A percentile compares a stretch with the other conserved stretches of the same genome.
Conservation (phyloP, 495 filamentous ascomycete genomes). For the Penicillium steckii region DNA sequence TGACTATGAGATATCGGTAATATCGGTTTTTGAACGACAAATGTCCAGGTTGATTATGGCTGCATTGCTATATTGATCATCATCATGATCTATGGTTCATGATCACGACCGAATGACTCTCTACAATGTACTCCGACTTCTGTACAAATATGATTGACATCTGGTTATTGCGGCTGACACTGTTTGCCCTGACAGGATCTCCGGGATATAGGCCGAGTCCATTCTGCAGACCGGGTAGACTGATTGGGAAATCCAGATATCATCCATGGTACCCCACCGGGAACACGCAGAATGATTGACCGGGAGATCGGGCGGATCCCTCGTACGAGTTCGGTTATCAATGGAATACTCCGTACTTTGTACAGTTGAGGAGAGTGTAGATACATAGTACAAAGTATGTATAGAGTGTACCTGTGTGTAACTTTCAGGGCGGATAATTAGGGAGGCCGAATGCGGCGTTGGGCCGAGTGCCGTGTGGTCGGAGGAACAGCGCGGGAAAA, state of each 20-base stretch:
- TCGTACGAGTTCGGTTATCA: slow-evolving; percentile 8
- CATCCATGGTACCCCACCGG: slow-evolving; percentile 27
- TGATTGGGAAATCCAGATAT: slow-evolving; percentile 34
- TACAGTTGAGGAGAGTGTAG: not conserved
- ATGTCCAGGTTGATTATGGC: too few relatives aligned
- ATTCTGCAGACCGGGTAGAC: slow-evolving; percentile 31
- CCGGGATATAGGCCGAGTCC: slow-evolving; percentile 6
- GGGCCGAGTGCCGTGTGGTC: slow-evolving; percentile 24
- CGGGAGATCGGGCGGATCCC: slow-evolving; percentile 7
- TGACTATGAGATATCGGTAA: slow-evolving; percentile 1
- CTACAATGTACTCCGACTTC: too few relatives aligned
- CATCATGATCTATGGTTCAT: too few relatives aligned
- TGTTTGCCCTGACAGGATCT: too few relatives aligned
- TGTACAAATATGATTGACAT: too few relatives aligned
- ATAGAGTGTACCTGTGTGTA: too few relatives aligned
- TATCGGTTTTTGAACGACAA: too few relatives aligned
- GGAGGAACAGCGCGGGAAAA: slow-evolving; percentile 36
- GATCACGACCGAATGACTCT: too few relatives aligned
- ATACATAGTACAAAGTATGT: slow-evolving; percentile 3
- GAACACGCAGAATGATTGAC: slow-evolving; percentile 5
- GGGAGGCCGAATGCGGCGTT: slow-evolving; percentile 25
- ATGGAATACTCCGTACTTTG: not conserved
- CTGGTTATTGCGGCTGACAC: too few relatives aligned
- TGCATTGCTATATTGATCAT: too few relatives aligned
- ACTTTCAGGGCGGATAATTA: slow-evolving; percentile 24